phyloP scores from a whole-genome alignment of 352 stramenopile species.

The Phytophthora vignae region DNA sequence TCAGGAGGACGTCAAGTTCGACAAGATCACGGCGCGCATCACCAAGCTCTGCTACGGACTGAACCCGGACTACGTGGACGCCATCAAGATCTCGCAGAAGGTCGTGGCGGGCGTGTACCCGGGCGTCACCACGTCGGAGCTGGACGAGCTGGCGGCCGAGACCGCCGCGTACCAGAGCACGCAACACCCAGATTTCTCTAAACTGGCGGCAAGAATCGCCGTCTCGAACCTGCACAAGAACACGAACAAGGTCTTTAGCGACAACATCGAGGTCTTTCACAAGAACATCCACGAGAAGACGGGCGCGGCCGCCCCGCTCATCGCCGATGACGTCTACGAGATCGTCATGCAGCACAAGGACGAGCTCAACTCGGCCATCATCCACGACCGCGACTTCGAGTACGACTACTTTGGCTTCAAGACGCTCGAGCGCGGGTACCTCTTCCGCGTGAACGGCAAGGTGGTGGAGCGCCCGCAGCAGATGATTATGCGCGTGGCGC shows the following conservation, averaged over 20 bases:
- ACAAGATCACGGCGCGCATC: conserved; percentile 98
- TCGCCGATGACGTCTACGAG: conserved; percentile 96
- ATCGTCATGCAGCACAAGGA: conserved; percentile 97
- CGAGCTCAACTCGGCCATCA: conserved; percentile 96
- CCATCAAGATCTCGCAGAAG: conserved; percentile 98
- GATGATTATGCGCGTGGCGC: conserved; percentile 98
- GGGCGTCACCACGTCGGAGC: conserved; percentile 97
- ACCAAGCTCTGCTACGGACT: conserved; percentile 99
- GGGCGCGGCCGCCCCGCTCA: conserved; percentile 90
- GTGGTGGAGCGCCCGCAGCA: conserved; percentile 98
- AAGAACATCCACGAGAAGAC: conserved; percentile 98
- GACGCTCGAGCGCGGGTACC: conserved; percentile 97
- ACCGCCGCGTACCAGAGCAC: conserved; percentile 97
- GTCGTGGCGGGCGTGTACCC: conserved; percentile 99
- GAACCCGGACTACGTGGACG: conserved; percentile 96
- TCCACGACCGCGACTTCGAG: conserved; percentile 98
- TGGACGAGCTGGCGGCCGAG: conserved; percentile 99
- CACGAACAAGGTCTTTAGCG: conserved; percentile 96
- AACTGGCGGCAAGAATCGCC: conserved; percentile 97
- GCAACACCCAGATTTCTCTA: conserved; percentile 98
- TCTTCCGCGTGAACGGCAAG: conserved; percentile 96
- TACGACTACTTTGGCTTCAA: conserved; percentile 99
- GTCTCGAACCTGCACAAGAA: conserved; percentile 99
- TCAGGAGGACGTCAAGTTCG: conserved; percentile 96
- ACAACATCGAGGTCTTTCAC: conserved; percentile 95